Base-by-base conservation (phyloP, 2,329 filamentous ascomycete species). In the Arthrobotrys pseudoclavata region DNA sequence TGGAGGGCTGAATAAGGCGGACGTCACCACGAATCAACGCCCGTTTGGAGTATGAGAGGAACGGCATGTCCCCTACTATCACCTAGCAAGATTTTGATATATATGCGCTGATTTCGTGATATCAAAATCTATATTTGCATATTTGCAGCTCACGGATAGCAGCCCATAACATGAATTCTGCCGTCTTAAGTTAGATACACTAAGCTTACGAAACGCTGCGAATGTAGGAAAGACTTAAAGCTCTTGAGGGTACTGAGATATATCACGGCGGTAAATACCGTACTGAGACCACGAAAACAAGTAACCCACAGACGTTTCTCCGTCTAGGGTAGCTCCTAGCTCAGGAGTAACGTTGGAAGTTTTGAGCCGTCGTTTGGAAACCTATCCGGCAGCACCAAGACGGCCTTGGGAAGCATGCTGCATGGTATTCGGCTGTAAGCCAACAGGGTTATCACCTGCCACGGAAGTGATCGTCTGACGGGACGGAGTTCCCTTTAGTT, bases 391-490 rank as follows among this genome's bases (percentile, higher is more conserved):
- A 69, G 52, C 66, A 61, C 18, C 37, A 69, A 37, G 34, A 29
- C 52, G 48, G 20, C 7, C 40, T 37, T 22, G 24, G 29, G 45
- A 53, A 48, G 22, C 57, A 40, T 45, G 22, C 18, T 20, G 34
- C 64, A 64, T 76, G 66, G 62, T 22, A 40, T 34, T 60, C 9
- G 37, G 55, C 22, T 18, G 67, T 55, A 61, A 60, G 45, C 66
- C 26, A 67, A 26, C 72, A 77, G 57, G 72, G 72, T 67, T 53
- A 18, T 15, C 13, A 62, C 72, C 60, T 70, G 60, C 62, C 60
- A 67, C 37, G 34, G 26, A 50, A 48, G 50, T 48, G 52, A 62
- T 62, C 37, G 22, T 64, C 60, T 53, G 42, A 66, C 48, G 31
- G 64, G 22, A 52, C 37, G 63, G 57, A 48, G 53, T 76, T 63